A percentile compares a stretch with the other conserved stretches of the same genome.
phyloP scores from a whole-genome alignment of 1,139 yeast species.

The Magnusiomyces paraingens region DNA sequence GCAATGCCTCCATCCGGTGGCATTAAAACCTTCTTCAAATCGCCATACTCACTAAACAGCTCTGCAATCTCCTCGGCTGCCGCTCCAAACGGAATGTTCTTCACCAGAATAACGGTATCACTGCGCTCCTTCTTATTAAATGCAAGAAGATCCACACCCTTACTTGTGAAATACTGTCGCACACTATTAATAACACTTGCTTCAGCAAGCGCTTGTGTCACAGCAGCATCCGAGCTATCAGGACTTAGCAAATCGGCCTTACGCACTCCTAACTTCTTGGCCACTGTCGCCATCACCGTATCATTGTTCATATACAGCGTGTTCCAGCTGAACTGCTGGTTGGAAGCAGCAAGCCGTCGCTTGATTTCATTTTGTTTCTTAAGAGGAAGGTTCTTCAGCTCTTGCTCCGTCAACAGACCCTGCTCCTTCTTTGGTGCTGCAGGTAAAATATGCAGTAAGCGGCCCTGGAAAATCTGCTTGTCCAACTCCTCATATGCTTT shows the following conservation, averaged over 20 bases:
- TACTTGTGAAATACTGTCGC: conserved; percentile 72
- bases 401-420: conserved; percentile 82
- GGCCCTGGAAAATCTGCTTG: conserved; percentile 89
- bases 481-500: conserved; percentile 68
- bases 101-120: conserved; percentile 73
- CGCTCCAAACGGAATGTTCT: conserved; percentile 87
- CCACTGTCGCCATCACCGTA: conserved; percentile 88
- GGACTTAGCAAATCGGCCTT: conserved; percentile 86
- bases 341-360: conserved; percentile 76
- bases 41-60: conserved; percentile 73
- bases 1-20: conserved; percentile 98
- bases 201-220: conserved; percentile 97
- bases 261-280: conserved; percentile 70
- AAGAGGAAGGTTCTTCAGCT: conserved; percentile 78
- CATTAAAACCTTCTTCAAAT: conserved; percentile 72
- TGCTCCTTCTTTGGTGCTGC: conserved; percentile 70
- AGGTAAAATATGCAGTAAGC: conserved; percentile 83
- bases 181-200: conserved; percentile 93
- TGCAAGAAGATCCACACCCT: conserved; percentile 75
- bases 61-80: conserved; percentile 74
- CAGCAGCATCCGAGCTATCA: conserved; percentile 80
- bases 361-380: conserved; percentile 85
- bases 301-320: conserved; percentile 85
- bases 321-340: conserved; percentile 90
- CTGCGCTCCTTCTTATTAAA: conserved; percentile 68